Evolutionary conservation across 2,329 filamentous ascomycete species (phyloP).

Genomic region (Hypoxylon rubiginosum): DNA sequence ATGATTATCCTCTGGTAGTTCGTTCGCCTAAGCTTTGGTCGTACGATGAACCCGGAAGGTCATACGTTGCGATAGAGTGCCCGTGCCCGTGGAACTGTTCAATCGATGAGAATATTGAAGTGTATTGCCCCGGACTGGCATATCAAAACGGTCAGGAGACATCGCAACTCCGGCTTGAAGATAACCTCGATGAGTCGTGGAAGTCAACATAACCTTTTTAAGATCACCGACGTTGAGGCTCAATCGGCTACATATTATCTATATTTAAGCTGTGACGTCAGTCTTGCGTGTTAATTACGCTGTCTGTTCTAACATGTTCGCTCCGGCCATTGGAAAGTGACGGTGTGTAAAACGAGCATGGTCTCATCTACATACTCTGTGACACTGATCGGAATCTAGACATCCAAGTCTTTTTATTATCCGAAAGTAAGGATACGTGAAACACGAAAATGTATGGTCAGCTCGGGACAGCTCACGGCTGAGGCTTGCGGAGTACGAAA

Average conservation of each 20-base stretch:
- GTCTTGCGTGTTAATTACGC: neutral
- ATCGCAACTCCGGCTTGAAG: neutral
- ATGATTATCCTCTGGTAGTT: too few species aligned
- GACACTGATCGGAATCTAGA: too few species aligned
- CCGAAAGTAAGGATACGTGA: too few species aligned
- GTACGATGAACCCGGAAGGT: neutral
- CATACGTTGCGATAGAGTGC: neutral
- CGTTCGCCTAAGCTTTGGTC: neutral
- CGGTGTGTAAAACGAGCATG: neutral
- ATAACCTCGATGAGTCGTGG: neutral
- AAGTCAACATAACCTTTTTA: neutral
- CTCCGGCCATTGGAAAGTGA: neutral
- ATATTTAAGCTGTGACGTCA: constrained; percentile 5
- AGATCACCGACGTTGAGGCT: neutral
- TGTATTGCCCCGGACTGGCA: neutral
- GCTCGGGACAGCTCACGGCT: too few species aligned
- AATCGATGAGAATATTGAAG: neutral
- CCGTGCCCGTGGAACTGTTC: neutral
- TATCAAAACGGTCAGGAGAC: neutral
- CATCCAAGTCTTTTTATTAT: neutral
- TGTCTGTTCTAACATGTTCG: neutral
- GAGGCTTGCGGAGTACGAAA: too few species aligned
- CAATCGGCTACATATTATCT: neutral
- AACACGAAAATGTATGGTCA: too few species aligned
- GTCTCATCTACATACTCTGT: too few species aligned